These are phyloP conservation scores for Magnaporthiopsis poae DNA, from an alignment of 2,329 filamentous ascomycete genomes.

Conservation along the genomic window DNA sequence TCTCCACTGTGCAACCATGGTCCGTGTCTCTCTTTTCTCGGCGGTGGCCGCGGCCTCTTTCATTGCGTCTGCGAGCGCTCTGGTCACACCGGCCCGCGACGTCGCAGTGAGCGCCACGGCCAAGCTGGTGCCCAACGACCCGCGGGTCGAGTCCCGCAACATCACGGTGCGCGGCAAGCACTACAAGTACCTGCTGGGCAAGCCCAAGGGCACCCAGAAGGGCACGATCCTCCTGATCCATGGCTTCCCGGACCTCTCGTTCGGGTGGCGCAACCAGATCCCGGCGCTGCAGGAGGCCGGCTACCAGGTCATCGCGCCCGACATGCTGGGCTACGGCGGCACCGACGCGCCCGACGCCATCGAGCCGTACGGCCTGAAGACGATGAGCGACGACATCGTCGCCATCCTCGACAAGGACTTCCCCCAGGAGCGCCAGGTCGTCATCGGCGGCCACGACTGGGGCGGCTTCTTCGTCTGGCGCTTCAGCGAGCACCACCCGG, in stretches of 20 bases:
- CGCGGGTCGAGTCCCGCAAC: conserved; percentile 54
- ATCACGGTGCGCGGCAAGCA: conserved; percentile 56
- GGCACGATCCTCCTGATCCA: conserved; percentile 41
- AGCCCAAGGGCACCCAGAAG: conserved; percentile 24
- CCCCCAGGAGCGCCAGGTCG: conserved; percentile 39
- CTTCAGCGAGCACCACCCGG: conserved; percentile 61
- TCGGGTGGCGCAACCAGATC: conserved; percentile 86
- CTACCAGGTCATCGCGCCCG: conserved; percentile 70
- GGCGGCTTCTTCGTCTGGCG: conserved; percentile 69
- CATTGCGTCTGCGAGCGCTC: no score
- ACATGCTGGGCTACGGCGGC: conserved; percentile 77
- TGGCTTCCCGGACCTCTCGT: conserved; percentile 73
- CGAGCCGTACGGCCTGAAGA: conserved; percentile 60
- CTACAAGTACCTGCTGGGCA: conserved; percentile 56
- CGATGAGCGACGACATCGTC: conserved; percentile 63
- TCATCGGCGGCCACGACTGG: conserved; percentile 89
- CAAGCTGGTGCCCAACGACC: conserved; percentile 57
- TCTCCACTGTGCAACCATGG: no score
- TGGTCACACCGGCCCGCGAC: no score
- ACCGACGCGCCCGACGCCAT: conserved; percentile 59
- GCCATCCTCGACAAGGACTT: conserved; percentile 49
- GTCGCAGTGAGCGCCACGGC: conserved; percentile 25
- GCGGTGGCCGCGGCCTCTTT: no score
- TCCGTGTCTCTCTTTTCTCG: no score
- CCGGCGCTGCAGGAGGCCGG: conserved; percentile 62